Base-by-base conservation (phyloP, 2,329 filamentous ascomycete species). In the Colletotrichum agaves region DNA sequence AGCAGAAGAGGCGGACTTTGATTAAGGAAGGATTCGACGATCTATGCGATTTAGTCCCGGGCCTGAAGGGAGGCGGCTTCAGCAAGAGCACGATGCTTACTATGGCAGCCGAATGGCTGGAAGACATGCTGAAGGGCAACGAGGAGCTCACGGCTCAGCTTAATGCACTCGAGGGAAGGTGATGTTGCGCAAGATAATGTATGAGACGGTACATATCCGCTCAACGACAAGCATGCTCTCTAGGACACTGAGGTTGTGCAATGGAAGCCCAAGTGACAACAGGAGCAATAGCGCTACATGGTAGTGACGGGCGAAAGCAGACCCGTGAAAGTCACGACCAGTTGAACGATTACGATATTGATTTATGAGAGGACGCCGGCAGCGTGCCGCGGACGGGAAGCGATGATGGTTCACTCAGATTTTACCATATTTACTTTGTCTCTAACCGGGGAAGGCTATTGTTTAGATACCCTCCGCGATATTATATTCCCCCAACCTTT, bases 11-110 rank as follows among this genome's bases (percentile, higher is more conserved):
- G 37, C 86, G 93, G 53, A 93, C 93, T 27, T 82, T 94, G 52
- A 95, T 95, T 74, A 91, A 93, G 75, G 87, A 92, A 71, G 93
- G 93, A 0, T 97, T 95, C 73, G 91, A 94, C 47, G 91, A 95
- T 65, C 80, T 97, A n/a, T 88, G 88, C 71, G 84, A 88, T 31
- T 83, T 97, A 21, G 92, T 97, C 0, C 93, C 94, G 0, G 90
- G 89, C 15, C 83, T 97, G 11, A 87, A 86, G 62, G 89, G 88
- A 27, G 91, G 91, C 8, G 91, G 91, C 1, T 90, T 94, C 72
- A 96, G 93, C 80, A 97, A 97, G 81, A 94, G 92, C 75, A 90
- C 88, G 7, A 91, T 93, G 77, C 83, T 97, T 43, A 85, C 87
- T 17, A 90, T 94, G 79, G 87, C 92, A 3, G 91, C 89, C 13